Base-by-base conservation (phyloP, 23 red algal species). In the Chondrus crispus region DNA sequence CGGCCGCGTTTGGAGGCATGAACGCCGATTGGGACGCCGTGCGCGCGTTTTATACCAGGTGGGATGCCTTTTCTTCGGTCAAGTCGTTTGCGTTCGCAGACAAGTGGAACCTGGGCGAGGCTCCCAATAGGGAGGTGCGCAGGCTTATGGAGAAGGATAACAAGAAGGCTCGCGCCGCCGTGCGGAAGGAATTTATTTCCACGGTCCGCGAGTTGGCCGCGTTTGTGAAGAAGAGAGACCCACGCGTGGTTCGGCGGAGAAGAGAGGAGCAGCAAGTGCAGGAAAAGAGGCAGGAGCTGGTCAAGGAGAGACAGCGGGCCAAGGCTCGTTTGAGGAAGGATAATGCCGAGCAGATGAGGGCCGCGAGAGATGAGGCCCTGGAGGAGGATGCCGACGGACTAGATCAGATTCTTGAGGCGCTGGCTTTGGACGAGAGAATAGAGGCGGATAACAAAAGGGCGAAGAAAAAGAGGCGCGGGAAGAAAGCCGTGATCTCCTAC, bases 141-240 rank as follows among this genome's bases (percentile, higher is more conserved):
- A 78, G 97, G 48, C 91, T 89, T 3, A 99, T 99, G 94, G 97
- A 99, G 80, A 93, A 92, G 54, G 97, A 99, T 44, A 99, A 99
- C 64, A 75, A 73, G 24, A 68, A 68, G 36, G 91, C 81, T 71
- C 92, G 97, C 16, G 89, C 85, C 9, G 70, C 86, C 40, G 54
- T 84, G 18, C 85, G 81, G 49, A 85, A 93, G 39, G 94, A 96
- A 57, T 99, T 99, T 66, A 94, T 93, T 30, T 49, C 76, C 5
- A 54, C 82, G 6, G 94, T 99, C 55, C 81, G 94, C 33, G 93
- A 93, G 47, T 93, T 99, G 6, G 97, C 96, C 20, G 80, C 91
- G 37, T 99, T 93, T 69, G 97, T 99, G 43, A 96, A 96, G 45
- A 93, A 91, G 70, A 85, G 97, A 22, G 97, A 99, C 41, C 86